These are phyloP conservation scores for Fusarium sp. DNA, from an alignment of 2,329 filamentous ascomycete genomes.

Conservation along the genomic window DNA sequence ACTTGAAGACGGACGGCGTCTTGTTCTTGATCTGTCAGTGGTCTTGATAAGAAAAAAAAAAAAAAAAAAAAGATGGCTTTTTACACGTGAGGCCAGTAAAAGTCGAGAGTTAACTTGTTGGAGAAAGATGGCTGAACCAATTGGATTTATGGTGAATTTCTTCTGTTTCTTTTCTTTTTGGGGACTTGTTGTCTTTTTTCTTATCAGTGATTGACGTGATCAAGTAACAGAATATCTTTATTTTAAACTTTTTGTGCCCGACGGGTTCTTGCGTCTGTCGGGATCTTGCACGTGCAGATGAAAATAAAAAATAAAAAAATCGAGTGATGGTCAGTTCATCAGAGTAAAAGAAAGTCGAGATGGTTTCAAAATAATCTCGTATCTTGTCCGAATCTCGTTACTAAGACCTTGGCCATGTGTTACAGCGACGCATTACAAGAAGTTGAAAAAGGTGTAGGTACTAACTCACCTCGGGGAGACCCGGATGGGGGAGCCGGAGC, in stretches of 20 bases:
- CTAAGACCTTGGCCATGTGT: slow-evolving; percentile 17
- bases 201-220: slow-evolving; percentile 31
- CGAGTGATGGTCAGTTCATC: background rate
- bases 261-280: background rate
- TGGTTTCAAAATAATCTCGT: background rate
- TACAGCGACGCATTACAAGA: slow-evolving; percentile 15
- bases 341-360: background rate
- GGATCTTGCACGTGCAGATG: background rate
- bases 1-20: too few species aligned
- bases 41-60: slow-evolving; percentile 31
- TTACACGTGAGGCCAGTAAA: slow-evolving; percentile 17
- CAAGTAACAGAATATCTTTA: slow-evolving; percentile 22
- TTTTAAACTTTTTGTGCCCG: background rate
- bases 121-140: background rate
- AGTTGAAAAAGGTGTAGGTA: background rate
- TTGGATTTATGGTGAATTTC: background rate
- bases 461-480: slow-evolving; percentile 27
- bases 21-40: too few species aligned
- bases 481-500: slow-evolving; percentile 18
- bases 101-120: background rate
- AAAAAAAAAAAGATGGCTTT: slow-evolving; percentile 19
- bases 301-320: background rate
- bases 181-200: background rate
- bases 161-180: background rate
- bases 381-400: slow-evolving; percentile 22